Evolutionary conservation across 2,329 filamentous ascomycete genomes (phyloP).

Genomic region (Akanthomyces muscarius): DNA sequence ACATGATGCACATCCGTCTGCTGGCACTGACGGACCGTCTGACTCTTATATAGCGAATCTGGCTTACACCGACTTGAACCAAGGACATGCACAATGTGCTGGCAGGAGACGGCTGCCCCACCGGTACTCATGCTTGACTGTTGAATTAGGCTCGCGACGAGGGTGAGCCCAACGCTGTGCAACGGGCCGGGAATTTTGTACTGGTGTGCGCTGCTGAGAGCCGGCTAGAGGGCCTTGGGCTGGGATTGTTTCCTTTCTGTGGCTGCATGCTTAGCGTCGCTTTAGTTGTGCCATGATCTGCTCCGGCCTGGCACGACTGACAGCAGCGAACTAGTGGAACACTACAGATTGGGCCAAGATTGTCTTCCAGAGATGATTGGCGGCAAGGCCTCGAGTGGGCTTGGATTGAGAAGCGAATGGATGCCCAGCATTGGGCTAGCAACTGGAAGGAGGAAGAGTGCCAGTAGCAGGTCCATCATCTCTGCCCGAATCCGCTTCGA

Average conservation of each 20-base stretch:
- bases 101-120: slow-evolving; percentile 3
- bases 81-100: slow-evolving; percentile 13
- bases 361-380: background rate
- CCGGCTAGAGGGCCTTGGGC: background rate
- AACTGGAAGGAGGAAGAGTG: too few relatives aligned
- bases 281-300: background rate
- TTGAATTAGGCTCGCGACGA: slow-evolving; percentile 10
- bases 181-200: background rate
- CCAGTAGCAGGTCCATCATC: too few relatives aligned
- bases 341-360: background rate
- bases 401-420: background rate
- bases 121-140: background rate
- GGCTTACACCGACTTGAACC: background rate
- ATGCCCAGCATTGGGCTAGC: background rate
- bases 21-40: background rate
- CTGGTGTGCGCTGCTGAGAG: background rate
- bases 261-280: slow-evolving; percentile 5
- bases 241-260: background rate
- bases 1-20: background rate
- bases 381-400: background rate
- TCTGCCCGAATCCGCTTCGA: background rate
- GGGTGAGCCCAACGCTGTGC: slow-evolving; percentile 10
- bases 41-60: slow-evolving; percentile 7
- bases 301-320: background rate
- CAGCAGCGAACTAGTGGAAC: background rate